Conservation (phyloP, 805 yeast genomes). For the Yarrowia phangngaensis region DNA sequence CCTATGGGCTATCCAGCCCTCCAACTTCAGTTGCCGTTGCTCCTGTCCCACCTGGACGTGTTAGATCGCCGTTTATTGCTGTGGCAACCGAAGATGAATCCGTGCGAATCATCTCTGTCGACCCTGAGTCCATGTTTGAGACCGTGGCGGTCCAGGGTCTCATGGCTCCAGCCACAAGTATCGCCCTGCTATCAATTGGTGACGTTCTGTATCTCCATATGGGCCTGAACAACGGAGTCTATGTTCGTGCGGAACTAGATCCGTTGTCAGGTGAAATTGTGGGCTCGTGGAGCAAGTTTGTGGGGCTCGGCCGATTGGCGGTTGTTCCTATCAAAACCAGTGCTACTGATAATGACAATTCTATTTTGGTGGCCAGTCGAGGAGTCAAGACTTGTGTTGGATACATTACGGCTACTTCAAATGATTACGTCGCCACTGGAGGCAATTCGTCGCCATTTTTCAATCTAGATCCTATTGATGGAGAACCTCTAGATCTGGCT, state of each 20-base stretch:
- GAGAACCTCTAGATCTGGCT: slow-evolving; percentile 42
- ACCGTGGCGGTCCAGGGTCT: slow-evolving; percentile 62
- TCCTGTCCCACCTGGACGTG: slow-evolving; percentile 47
- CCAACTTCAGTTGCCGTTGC: slow-evolving; percentile 50
- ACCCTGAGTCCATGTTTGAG: slow-evolving; percentile 57
- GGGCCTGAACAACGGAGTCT: slow-evolving; percentile 82
- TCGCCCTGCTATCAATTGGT: slow-evolving; percentile 37
- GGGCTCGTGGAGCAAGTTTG: slow-evolving; percentile 63
- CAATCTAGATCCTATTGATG: slow-evolving; percentile 1
- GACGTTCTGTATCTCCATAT: slow-evolving; percentile 55
- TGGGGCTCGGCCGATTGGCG: slow-evolving; percentile 65
- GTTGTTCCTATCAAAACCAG: slow-evolving; percentile 39
- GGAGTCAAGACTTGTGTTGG: slow-evolving; percentile 10
- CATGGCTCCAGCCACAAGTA: slow-evolving; percentile 41
- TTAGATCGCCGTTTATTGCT: slow-evolving; percentile 56
- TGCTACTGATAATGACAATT: not conserved
- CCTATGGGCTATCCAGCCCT: slow-evolving; percentile 46
- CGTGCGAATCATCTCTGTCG: slow-evolving; percentile 62
- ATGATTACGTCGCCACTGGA: not conserved
- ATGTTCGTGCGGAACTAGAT: slow-evolving; percentile 60
- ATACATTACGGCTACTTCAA: not conserved
- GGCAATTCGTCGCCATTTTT: slow-evolving; percentile 22
- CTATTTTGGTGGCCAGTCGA: not conserved
- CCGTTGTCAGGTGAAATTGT: slow-evolving; percentile 55
- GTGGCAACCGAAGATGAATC: slow-evolving; percentile 71